Conservation (phyloP, 2,329 filamentous ascomycete species). For the Fusarium keratoplasticum region DNA sequence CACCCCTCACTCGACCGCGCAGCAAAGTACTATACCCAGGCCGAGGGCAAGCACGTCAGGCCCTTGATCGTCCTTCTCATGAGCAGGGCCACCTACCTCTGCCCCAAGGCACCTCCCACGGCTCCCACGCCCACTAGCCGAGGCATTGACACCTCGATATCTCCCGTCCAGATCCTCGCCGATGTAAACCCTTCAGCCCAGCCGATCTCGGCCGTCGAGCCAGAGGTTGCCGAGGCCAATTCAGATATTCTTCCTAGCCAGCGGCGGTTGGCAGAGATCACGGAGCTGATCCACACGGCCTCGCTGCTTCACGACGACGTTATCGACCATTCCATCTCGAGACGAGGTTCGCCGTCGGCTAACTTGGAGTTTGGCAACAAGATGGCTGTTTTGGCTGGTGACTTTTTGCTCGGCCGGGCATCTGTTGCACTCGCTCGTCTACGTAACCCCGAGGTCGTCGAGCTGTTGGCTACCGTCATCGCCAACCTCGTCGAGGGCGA, state of each 20-base stretch:
- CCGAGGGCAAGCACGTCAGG: slow-evolving; percentile 95
- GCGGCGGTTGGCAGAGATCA: slow-evolving; percentile 92
- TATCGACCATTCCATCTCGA: slow-evolving; percentile 89
- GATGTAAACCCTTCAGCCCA: slow-evolving; percentile 81
- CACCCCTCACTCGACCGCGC: slow-evolving; percentile 95
- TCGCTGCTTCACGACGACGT: slow-evolving; percentile 98
- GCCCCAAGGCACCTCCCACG: slow-evolving; percentile 67
- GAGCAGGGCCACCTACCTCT: slow-evolving; percentile 89
- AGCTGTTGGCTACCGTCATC: slow-evolving; percentile 94
- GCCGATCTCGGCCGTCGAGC: slow-evolving; percentile 54
- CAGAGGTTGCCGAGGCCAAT: slow-evolving; percentile 54
- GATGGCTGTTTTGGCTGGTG: slow-evolving; percentile 98
- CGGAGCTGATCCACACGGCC: slow-evolving; percentile 96
- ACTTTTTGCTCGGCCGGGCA: slow-evolving; percentile 92
- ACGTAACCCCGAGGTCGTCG: slow-evolving; percentile 92
- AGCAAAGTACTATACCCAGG: slow-evolving; percentile 97
- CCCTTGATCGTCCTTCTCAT: slow-evolving; percentile 96
- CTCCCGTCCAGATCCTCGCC: slow-evolving; percentile 70
- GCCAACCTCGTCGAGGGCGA: slow-evolving; percentile 98
- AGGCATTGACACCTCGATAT: slow-evolving; percentile 66
- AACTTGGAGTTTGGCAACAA: slow-evolving; percentile 99
- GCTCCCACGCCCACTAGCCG: slow-evolving; percentile 56
- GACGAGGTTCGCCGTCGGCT: slow-evolving; percentile 86
- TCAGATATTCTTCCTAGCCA: slow-evolving; percentile 91
- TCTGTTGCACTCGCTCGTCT: slow-evolving; percentile 93